A percentile compares a stretch with the other conserved stretches of the same genome.
Evolutionary conservation across 345 rosid genomes (phyloP).

Genomic region (Salix koriyanagi): DNA sequence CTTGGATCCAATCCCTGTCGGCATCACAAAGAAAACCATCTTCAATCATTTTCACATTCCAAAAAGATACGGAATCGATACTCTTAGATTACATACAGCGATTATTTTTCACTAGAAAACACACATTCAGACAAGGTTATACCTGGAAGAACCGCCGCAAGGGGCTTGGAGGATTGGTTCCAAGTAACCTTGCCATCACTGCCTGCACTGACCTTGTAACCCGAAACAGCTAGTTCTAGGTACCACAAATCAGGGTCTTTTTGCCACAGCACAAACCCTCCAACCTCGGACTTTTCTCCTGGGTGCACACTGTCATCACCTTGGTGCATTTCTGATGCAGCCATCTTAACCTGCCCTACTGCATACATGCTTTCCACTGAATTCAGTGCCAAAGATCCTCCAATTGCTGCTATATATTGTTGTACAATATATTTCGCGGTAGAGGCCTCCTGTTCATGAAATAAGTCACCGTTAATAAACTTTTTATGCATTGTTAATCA

Average conservation of each 20-base stretch:
- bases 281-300: constrained; percentile 58
- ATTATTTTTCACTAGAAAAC: background rate
- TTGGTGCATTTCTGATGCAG: constrained; percentile 62
- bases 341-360: constrained; percentile 85
- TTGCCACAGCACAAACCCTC: constrained; percentile 90
- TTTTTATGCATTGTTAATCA: background rate
- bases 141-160: constrained; percentile 93
- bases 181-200: constrained; percentile 88
- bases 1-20: constrained; percentile 84
- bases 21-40: background rate
- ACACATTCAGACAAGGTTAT: background rate
- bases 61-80: background rate
- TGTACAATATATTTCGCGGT: constrained; percentile 84
- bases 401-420: constrained; percentile 80
- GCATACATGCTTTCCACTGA: constrained; percentile 72
- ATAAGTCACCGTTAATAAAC: background rate
- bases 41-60: background rate
- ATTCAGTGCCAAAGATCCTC: constrained; percentile 58
- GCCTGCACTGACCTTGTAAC: constrained; percentile 85
- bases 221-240: constrained; percentile 75
- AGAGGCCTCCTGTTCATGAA: constrained; percentile 58
- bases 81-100: background rate
- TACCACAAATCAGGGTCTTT: constrained; percentile 90
- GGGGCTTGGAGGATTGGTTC: constrained; percentile 90
- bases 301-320: constrained; percentile 47